These are phyloP conservation scores for Ceratocystis papillata DNA, from an alignment of 2,329 filamentous ascomycete species.

Conservation along the genomic window DNA sequence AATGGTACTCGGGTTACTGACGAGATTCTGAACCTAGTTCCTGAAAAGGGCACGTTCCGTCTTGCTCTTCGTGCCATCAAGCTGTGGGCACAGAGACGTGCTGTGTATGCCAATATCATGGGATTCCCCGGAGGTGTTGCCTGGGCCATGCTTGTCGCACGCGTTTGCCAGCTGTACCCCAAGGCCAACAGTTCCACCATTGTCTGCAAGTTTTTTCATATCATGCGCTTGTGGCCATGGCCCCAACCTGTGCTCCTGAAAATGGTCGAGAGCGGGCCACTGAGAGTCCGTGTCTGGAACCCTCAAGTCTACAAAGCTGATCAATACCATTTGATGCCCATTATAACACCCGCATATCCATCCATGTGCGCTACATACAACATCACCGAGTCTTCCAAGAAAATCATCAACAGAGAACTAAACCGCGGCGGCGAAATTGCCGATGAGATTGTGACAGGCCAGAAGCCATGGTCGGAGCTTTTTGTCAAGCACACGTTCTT, in stretches of 20 bases:
- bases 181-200: conserved; percentile 81
- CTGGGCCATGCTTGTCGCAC: conserved; percentile 94
- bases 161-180: conserved; percentile 92
- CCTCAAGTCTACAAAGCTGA: conserved; percentile 78
- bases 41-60: conserved; percentile 80
- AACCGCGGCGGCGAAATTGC: conserved; percentile 66
- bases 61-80: conserved; percentile 86
- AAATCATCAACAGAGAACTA: conserved; percentile 73
- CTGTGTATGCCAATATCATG: conserved; percentile 91
- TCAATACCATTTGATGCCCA: conserved; percentile 83
- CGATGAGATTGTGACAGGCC: conserved; percentile 66
- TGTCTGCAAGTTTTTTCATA: conserved; percentile 85
- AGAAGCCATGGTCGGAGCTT: conserved; percentile 71
- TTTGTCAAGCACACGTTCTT: conserved; percentile 92
- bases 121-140: conserved; percentile 94
- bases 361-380: conserved; percentile 98
- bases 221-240: conserved; percentile 88
- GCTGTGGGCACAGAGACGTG: conserved; percentile 85
- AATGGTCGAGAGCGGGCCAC: conserved; percentile 66
- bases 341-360: conserved; percentile 94
- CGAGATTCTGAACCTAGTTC: conserved; percentile 79
- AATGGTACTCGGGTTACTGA: conserved; percentile 93
- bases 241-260: conserved; percentile 88
- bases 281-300: conserved; percentile 87
- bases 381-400: conserved; percentile 74